Conservation (phyloP, 2,329 filamentous ascomycete genomes). For the Shiraia sp. region DNA sequence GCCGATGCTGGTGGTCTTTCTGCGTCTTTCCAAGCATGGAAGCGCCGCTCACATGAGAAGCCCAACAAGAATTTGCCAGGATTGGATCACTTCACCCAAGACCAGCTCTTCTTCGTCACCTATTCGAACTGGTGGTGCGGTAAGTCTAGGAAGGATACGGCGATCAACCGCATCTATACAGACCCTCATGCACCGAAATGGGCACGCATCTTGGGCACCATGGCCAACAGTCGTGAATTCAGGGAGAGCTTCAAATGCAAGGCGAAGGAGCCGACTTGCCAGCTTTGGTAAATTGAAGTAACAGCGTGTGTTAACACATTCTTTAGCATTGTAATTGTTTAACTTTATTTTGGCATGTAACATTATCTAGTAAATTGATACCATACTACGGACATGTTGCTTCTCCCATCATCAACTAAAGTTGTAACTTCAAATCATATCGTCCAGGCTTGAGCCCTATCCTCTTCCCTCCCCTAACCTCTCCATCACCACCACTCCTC, state of each 20-base stretch:
- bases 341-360: too few species aligned
- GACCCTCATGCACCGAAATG: slow-evolving; percentile 69
- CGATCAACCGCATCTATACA: slow-evolving; percentile 61
- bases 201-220: slow-evolving; percentile 62
- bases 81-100: slow-evolving; percentile 64
- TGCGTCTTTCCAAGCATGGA: slow-evolving; percentile 68
- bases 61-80: slow-evolving; percentile 57
- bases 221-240: slow-evolving; percentile 70
- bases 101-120: slow-evolving; percentile 71
- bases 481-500: neutral
- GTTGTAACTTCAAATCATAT: too few species aligned
- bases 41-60: slow-evolving; percentile 58
- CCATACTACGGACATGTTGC: too few species aligned
- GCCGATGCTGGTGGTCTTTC: slow-evolving; percentile 70
- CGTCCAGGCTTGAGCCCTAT: slow-evolving; percentile 11
- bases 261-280: slow-evolving; percentile 67
- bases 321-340: too few species aligned
- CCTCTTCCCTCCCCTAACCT: slow-evolving; percentile 3
- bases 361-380: too few species aligned
- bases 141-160: slow-evolving; percentile 63
- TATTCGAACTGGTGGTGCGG: slow-evolving; percentile 70
- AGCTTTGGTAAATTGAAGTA: slow-evolving; percentile 62
- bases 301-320: too few species aligned
- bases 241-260: slow-evolving; percentile 69
- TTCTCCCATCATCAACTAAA: too few species aligned